Base-by-base conservation (phyloP, 169 alveolate genomes). In the Plasmodium inui region DNA sequence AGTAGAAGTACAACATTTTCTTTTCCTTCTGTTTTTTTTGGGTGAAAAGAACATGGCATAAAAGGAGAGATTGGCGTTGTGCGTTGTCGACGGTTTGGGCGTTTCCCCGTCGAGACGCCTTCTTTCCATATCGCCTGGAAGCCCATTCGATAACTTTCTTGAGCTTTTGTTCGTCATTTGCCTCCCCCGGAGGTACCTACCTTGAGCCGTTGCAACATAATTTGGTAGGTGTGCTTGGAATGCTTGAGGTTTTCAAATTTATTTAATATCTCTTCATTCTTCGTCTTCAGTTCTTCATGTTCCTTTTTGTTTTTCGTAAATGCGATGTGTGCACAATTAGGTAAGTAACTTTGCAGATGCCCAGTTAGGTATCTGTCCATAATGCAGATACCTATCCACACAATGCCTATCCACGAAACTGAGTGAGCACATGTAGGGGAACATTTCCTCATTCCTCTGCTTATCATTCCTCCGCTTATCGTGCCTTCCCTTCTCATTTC, bases 171-270 rank as follows among this genome's bases (percentile, higher is more conserved):
- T 67, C 7, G n/a, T 22, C 76, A 22, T 67, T 67, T 67, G 7
- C 10, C 37, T 26, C 34, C 76, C 41, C 6, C 12, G 3, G 30
- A 2, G 76, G 10, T 67, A 67, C 30, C 6, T 67, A 88, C 94
- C 88, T 88, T 88, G 30, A 88, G 55, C 50, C 94, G 39, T 61
- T 88, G 94, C 70, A 88, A 57, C 94, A 88, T 88, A 57, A 88
- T 57, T 88, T 88, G 94, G 55, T 88, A 88, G 6, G 94, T 88
- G 50, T 78, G 61, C 53, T 88, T 88, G 1, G 94, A 76, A 46
- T 88, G 94, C 70, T 88, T 88, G 19, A 88, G 88, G 19, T 88
- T 88, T 78, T 88, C 94, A 46, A 78, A 88, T 79, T 88, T 88
- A 39, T 61, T 76, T 79, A 88, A 41, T 78, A 79, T 61, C 4